These are phyloP conservation scores for Blastobotrys serpentis DNA, from an alignment of 1,139 yeast species.

Conservation along the genomic window DNA sequence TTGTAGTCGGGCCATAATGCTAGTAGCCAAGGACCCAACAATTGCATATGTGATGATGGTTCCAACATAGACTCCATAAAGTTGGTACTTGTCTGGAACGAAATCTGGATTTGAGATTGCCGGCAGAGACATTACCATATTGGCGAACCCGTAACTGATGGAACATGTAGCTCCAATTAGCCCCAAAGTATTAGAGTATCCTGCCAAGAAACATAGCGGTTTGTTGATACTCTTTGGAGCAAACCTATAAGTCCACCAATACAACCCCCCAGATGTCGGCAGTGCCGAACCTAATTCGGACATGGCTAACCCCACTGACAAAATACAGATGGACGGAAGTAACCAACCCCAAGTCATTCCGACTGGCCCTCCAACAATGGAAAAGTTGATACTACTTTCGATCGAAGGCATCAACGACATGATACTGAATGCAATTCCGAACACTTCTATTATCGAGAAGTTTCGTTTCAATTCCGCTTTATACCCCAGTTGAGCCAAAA, in stretches of 20 bases:
- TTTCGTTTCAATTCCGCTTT: constrained; percentile 73
- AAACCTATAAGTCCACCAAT: constrained; percentile 52
- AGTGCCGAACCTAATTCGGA: constrained; percentile 61
- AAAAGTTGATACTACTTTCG: constrained; percentile 41
- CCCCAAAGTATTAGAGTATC: constrained; percentile 59
- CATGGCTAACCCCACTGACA: constrained; percentile 42
- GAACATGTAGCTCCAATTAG: constrained; percentile 57
- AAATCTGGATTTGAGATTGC: constrained; percentile 51
- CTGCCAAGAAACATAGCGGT: constrained; percentile 56
- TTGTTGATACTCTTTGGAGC: constrained; percentile 49
- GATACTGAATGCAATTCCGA: constrained; percentile 59
- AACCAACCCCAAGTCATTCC: constrained; percentile 71
- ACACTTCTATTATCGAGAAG: constrained; percentile 58
- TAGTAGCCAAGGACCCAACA: constrained; percentile 52
- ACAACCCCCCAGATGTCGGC: constrained; percentile 69
- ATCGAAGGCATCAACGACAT: constrained; percentile 71
- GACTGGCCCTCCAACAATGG: constrained; percentile 54
- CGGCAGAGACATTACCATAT: constrained; percentile 53
- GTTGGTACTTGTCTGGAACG: constrained; percentile 47
- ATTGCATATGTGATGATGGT: constrained; percentile 47
- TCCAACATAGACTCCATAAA: constrained; percentile 58
- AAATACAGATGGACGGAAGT: constrained; percentile 24
- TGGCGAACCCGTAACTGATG: constrained; percentile 58
- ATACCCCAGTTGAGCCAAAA: constrained; percentile 54
- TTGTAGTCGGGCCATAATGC: constrained; percentile 57